Percentiles rank a stretch among this genome's conserved stretches.
Evolutionary conservation across 176 grass and related monocot genomes (phyloP).

Genomic region (Hsuehochloa calcarea): DNA sequence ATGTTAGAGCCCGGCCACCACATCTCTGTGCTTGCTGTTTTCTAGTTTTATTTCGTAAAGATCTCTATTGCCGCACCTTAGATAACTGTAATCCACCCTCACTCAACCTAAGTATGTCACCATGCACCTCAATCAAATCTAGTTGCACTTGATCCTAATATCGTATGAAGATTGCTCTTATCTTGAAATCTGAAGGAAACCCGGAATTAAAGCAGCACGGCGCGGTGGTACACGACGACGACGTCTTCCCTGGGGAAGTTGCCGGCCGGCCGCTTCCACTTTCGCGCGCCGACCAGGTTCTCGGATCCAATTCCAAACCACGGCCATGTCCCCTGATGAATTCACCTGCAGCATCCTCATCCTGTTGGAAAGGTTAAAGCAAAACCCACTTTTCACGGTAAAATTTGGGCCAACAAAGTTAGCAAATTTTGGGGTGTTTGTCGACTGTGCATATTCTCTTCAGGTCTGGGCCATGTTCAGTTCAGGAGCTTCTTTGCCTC

Average conservation of each 20-base stretch:
- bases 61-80: background rate
- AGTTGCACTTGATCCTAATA: background rate
- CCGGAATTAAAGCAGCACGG: conserved; percentile 64
- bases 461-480: too few relatives aligned
- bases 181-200: background rate
- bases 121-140: background rate
- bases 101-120: background rate
- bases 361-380: too few relatives aligned
- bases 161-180: background rate
- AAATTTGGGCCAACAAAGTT: too few relatives aligned
- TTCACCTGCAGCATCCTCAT: too few relatives aligned
- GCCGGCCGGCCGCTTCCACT: conserved; percentile 89
- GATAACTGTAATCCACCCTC: background rate
- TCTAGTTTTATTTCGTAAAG: background rate
- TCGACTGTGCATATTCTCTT: too few relatives aligned
- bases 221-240: conserved; percentile 79
- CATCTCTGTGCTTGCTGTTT: background rate
- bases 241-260: conserved; percentile 80
- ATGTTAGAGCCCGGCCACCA: background rate
- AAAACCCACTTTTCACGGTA: too few relatives aligned
- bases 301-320: too few relatives aligned
- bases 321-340: too few relatives aligned
- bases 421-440: too few relatives aligned
- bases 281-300: conserved; percentile 29
- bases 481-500: too few relatives aligned